These are phyloP conservation scores for Cryptococcus sp. DNA, from an alignment of 1,284 basidiomycete genomes.

Conservation along the genomic window DNA sequence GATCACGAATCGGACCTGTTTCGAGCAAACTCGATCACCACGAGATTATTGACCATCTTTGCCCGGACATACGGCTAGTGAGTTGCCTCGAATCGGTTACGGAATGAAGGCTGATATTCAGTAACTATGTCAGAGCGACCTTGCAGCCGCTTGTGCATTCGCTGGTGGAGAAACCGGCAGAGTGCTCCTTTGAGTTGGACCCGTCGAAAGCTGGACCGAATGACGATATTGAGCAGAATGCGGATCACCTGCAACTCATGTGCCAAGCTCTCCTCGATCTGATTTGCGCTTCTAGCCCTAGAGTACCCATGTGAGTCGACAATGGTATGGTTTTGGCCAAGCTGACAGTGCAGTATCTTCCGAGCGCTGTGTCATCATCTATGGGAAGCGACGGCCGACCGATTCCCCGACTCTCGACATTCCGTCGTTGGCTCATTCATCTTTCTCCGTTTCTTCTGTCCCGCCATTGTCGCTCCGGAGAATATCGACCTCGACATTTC, in stretches of 20 bases:
- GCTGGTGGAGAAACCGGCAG: slow-evolving; percentile 65
- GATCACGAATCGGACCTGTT: slow-evolving; percentile 75
- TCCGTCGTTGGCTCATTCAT: slow-evolving; percentile 86
- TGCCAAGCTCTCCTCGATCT: slow-evolving; percentile 70
- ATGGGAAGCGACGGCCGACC: slow-evolving; percentile 67
- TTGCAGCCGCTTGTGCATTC: slow-evolving; percentile 69
- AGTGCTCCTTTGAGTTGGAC: slow-evolving; percentile 73
- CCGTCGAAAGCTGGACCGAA: slow-evolving; percentile 56
- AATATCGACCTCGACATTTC: slow-evolving; percentile 74
- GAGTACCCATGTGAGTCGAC: slow-evolving; percentile 67
- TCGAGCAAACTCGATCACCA: slow-evolving; percentile 77
- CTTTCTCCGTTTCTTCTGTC: slow-evolving; percentile 67
- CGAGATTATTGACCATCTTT: slow-evolving; percentile 75
- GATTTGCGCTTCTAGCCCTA: slow-evolving; percentile 63
- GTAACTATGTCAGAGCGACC: slow-evolving; percentile 69
- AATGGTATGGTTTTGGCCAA: slow-evolving; percentile 2
- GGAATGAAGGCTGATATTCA: slow-evolving; percentile 5
- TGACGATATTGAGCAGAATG: slow-evolving; percentile 64
- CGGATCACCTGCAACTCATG: slow-evolving; percentile 65
- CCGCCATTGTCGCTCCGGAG: slow-evolving; percentile 80
- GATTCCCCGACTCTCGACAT: slow-evolving; percentile 78
- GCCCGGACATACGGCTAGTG: slow-evolving; percentile 75
- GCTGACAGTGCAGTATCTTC: slow-evolving; percentile 58
- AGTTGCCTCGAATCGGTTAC: slow-evolving; percentile 3
- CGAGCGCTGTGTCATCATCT: slow-evolving; percentile 83